Percentiles rank a stretch among this genome's conserved stretches.
Evolutionary conservation across 1,139 yeast species (phyloP).

Genomic region (Yamadazyma friedrichii): DNA sequence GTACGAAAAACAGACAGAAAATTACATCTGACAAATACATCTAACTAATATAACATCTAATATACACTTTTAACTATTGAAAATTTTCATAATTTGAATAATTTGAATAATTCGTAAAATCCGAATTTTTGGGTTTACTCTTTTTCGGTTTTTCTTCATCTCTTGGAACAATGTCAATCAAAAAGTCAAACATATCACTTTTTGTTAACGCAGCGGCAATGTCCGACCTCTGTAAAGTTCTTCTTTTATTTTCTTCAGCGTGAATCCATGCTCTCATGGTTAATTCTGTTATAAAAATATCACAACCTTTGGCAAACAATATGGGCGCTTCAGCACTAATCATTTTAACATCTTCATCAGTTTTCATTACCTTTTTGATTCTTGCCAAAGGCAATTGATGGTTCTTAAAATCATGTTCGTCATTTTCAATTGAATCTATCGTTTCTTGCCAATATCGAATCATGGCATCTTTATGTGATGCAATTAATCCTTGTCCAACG

Average conservation of each 20-base stretch:
- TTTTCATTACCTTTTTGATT: constrained; percentile 94
- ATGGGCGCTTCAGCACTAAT: constrained; percentile 98
- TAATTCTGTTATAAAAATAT: constrained; percentile 89
- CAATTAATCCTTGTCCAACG: constrained; percentile 89
- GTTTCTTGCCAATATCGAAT: constrained; percentile 97
- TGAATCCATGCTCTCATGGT: constrained; percentile 99
- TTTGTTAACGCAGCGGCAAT: constrained; percentile 94
- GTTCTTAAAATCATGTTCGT: constrained; percentile 87
- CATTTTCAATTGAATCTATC: constrained; percentile 85
- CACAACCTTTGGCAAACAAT: constrained; percentile 95
- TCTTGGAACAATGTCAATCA: constrained; percentile 93
- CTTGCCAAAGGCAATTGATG: constrained; percentile 94
- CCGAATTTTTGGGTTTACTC: constrained; percentile 10
- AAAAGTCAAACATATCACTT: constrained; percentile 94
- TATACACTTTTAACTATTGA: constrained; percentile 11
- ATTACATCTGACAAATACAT: too few species aligned
- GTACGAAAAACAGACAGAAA: neutral
- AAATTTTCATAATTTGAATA: constrained; percentile 16
- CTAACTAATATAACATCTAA: constrained; percentile 5
- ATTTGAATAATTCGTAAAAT: constrained; percentile 12
- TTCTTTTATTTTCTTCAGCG: constrained; percentile 91
- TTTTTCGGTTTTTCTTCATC: constrained; percentile 63
- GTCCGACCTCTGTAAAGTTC: constrained; percentile 91
- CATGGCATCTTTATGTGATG: constrained; percentile 82
- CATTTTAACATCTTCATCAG: constrained; percentile 97